Conservation (phyloP, 768 basidiomycete genomes). For the Sarcomyxa edulis region DNA sequence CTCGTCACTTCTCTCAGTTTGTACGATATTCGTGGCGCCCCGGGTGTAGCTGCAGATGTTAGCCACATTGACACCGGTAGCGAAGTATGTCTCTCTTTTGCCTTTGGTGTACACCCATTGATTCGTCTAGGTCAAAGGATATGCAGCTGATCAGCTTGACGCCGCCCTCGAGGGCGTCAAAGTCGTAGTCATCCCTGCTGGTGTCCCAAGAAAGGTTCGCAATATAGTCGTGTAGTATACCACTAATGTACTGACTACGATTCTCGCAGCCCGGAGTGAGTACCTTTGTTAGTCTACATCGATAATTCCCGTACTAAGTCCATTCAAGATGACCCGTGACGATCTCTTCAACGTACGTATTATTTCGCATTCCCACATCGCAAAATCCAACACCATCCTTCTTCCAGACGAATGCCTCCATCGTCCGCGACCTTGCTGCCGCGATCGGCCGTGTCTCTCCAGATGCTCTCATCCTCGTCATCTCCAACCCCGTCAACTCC, state of each 20-base stretch:
- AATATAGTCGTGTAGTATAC: slow-evolving; percentile 9
- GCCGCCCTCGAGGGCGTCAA: slow-evolving; percentile 84
- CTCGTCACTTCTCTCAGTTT: slow-evolving; percentile 80
- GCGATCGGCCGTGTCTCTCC: slow-evolving; percentile 84
- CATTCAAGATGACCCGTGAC: slow-evolving; percentile 85
- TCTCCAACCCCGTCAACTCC: slow-evolving; percentile 98
- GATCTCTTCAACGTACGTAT: slow-evolving; percentile 87
- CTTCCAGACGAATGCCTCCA: slow-evolving; percentile 88
- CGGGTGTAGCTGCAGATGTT: slow-evolving; percentile 96
- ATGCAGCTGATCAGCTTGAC: slow-evolving; percentile 82
- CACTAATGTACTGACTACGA: slow-evolving; percentile 17
- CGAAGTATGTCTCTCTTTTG: slow-evolving; percentile 46
- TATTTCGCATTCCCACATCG: not conserved
- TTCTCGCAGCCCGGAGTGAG: slow-evolving; percentile 73
- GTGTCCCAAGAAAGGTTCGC: slow-evolving; percentile 93
- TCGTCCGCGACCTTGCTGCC: slow-evolving; percentile 92
- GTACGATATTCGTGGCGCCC: slow-evolving; percentile 93
- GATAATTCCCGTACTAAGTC: slow-evolving; percentile 19
- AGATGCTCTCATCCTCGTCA: slow-evolving; percentile 90
- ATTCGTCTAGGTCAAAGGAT: slow-evolving; percentile 62
- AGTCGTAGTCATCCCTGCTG: slow-evolving; percentile 96
- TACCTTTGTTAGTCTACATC: slow-evolving; percentile 13
- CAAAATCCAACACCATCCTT: slow-evolving; percentile 1
- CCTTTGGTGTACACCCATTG: slow-evolving; percentile 7
- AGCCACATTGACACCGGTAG: slow-evolving; percentile 88